Percentiles rank a stretch among this genome's conserved stretches.
Conservation (phyloP, 139 green algal species). For the Chlorella vulgaris region DNA sequence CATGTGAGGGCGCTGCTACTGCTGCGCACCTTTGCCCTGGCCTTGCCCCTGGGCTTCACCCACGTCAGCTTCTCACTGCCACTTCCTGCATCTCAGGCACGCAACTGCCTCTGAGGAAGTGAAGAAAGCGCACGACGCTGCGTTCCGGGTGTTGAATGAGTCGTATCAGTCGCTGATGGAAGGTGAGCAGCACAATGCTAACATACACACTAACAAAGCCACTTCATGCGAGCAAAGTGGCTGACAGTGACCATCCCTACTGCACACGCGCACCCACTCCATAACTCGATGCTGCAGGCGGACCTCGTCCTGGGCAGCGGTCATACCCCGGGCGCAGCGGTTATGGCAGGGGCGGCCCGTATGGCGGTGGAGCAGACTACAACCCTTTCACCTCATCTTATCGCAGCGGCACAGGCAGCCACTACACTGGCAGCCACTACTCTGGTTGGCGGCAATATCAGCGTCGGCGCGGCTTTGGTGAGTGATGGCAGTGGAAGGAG, state of each 20-base stretch:
- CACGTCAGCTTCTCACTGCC: background rate
- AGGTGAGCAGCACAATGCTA: slow-evolving; percentile 5
- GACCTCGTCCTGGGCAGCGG: background rate
- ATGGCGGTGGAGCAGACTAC: background rate
- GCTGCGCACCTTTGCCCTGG: background rate
- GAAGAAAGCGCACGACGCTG: slow-evolving; percentile 5
- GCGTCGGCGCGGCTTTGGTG: slow-evolving; percentile 13
- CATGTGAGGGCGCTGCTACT: slow-evolving; percentile 20
- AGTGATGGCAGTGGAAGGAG: background rate
- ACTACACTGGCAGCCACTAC: slow-evolving; percentile 25
- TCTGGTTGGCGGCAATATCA: slow-evolving; percentile 10
- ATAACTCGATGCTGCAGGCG: background rate
- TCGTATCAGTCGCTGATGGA: slow-evolving; percentile 30
- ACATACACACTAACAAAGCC: background rate
- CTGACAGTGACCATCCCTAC: too few relatives aligned
- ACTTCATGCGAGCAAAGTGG: too few relatives aligned
- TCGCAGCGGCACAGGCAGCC: background rate
- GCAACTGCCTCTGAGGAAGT: slow-evolving; percentile 10
- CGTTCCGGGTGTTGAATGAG: slow-evolving; percentile 34
- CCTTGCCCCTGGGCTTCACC: background rate
- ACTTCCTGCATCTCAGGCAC: slow-evolving; percentile 14
- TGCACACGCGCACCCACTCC: too few relatives aligned
- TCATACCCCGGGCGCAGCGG: background rate
- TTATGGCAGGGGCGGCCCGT: background rate
- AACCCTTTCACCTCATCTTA: background rate